Conservation (phyloP, 140 eudicot species). For the Flaveria floridana region DNA sequence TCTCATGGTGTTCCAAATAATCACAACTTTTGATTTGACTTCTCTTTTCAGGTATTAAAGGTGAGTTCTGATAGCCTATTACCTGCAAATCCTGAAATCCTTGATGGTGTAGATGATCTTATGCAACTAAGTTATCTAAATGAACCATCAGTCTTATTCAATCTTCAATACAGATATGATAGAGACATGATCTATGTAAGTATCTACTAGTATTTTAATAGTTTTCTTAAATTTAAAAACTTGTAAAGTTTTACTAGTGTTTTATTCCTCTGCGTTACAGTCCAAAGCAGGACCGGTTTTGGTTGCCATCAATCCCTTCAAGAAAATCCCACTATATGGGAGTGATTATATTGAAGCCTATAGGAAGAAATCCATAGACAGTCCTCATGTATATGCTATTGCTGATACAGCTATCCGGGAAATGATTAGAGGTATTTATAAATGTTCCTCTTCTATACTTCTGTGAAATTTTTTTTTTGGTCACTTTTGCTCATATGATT, state of each 20-base stretch:
- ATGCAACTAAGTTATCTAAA: conserved; percentile 90
- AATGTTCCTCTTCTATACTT: conserved; percentile 3
- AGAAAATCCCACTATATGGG: conserved; percentile 79
- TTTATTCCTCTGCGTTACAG: conserved; percentile 38
- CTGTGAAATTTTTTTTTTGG: neutral
- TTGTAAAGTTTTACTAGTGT: conserved; percentile 6
- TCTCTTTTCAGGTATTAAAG: conserved; percentile 61
- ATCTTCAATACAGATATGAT: conserved; percentile 83
- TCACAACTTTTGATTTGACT: conserved; percentile 24
- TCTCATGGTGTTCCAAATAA: conserved; percentile 12
- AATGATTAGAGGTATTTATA: conserved; percentile 75
- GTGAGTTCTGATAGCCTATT: conserved; percentile 64
- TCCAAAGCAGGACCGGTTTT: conserved; percentile 97
- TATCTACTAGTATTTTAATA: conserved; percentile 15
- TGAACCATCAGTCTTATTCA: conserved; percentile 88
- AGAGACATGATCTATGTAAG: conserved; percentile 89
- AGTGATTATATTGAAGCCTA: conserved; percentile 73
- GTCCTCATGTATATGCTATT: conserved; percentile 99
- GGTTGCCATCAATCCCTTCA: conserved; percentile 90
- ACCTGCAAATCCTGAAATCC: conserved; percentile 96
- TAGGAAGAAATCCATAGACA: conserved; percentile 57
- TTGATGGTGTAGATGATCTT: conserved; percentile 97
- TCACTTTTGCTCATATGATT: conserved; percentile 14
- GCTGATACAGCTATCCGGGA: conserved; percentile 88
- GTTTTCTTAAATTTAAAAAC: neutral